phyloP scores from a whole-genome alignment of 2,329 filamentous ascomycete species.

The Colletotrichum cereale region DNA sequence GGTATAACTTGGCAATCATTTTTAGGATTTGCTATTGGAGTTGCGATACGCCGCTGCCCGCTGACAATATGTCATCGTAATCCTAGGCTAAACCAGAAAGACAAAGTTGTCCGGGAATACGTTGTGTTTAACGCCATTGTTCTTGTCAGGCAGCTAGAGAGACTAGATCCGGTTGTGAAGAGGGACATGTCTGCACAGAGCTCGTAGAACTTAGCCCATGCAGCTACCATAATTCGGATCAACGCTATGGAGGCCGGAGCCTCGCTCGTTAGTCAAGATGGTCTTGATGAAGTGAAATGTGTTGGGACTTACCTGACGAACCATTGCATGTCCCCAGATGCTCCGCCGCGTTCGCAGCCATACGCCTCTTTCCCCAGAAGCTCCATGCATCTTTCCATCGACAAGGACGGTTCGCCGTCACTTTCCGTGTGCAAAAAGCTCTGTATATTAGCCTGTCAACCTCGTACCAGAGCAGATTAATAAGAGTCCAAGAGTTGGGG shows the following conservation, averaged over 20 bases:
- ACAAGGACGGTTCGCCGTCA: neutral
- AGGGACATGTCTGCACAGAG: neutral
- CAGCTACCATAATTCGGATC: constrained; percentile 4
- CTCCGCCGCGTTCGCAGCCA: neutral
- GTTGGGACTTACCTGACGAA: neutral
- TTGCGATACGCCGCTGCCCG: neutral
- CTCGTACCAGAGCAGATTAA: too few relatives aligned
- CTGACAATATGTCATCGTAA: neutral
- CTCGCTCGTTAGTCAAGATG: neutral
- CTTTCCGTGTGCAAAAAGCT: neutral
- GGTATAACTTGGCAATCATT: neutral
- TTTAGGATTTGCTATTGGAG: neutral
- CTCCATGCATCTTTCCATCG: neutral
- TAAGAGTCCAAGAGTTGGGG: neutral
- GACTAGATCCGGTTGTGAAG: neutral
- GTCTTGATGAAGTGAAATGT: too few relatives aligned
- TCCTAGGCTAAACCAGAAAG: neutral
- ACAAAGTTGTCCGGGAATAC: neutral
- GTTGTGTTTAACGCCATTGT: neutral
- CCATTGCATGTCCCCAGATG: neutral
- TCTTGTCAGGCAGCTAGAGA: neutral
- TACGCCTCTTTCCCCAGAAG: neutral
- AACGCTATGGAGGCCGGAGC: neutral
- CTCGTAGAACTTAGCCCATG: neutral
- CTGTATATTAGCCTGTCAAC: neutral